Conservation (phyloP, 2,329 filamentous ascomycete species). For the Trichoderma sp. region DNA sequence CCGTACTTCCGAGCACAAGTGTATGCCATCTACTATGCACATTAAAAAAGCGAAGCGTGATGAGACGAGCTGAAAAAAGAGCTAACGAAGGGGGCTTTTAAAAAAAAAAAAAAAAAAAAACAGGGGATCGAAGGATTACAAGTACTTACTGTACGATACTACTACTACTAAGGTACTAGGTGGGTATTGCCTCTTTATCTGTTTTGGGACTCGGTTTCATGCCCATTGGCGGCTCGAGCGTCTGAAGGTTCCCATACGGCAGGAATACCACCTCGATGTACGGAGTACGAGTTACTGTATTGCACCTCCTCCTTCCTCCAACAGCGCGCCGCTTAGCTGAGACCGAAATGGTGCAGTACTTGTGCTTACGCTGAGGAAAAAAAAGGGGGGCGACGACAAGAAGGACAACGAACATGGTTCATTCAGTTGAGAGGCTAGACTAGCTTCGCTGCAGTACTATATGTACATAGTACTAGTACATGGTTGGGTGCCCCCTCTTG, state of each 20-base stretch:
- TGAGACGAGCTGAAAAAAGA: background rate
- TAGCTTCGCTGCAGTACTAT: slow-evolving; percentile 9
- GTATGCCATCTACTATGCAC: background rate
- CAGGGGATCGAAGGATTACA: background rate
- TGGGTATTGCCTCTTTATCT: background rate
- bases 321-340: background rate
- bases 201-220: background rate
- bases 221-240: background rate
- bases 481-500: background rate
- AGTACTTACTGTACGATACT: no score
- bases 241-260: background rate
- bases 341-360: background rate
- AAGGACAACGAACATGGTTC: background rate
- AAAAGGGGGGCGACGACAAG: background rate
- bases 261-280: background rate
- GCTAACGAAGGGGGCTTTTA: background rate
- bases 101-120: no score
- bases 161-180: no score
- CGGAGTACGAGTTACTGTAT: background rate
- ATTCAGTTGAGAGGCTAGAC: slow-evolving; percentile 8
- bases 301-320: background rate
- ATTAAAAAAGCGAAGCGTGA: background rate
- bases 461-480: background rate
- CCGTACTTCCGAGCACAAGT: background rate
- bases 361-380: background rate